Evolutionary conservation across 1,284 basidiomycete species (phyloP).

Genomic region (Ustanciosporium gigantosporum): DNA sequence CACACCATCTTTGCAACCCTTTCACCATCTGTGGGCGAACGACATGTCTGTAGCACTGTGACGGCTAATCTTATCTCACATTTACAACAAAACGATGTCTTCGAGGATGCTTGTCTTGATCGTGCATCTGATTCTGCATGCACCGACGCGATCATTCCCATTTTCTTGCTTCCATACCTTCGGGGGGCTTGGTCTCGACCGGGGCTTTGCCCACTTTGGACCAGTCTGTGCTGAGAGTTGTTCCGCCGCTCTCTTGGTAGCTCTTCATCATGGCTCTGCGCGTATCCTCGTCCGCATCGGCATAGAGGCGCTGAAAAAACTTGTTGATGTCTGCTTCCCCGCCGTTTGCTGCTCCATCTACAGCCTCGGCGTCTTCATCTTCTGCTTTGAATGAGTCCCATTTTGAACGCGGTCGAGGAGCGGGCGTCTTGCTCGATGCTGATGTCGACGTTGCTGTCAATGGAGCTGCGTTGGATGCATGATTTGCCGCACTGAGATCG

Average conservation of each 20-base stretch:
- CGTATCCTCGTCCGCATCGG: constrained; percentile 57
- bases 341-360: neutral
- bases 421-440: neutral
- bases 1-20: no score
- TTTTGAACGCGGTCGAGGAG: constrained; percentile 33
- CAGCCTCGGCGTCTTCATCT: constrained; percentile 17
- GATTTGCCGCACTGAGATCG: no score
- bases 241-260: constrained; percentile 57
- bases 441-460: neutral
- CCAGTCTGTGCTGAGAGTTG: constrained; percentile 58
- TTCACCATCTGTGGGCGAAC: no score
- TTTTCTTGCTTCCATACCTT: constrained; percentile 54
- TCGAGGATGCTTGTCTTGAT: no score
- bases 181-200: constrained; percentile 39
- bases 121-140: no score
- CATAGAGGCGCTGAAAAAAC: constrained; percentile 59
- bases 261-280: constrained; percentile 57
- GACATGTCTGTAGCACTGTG: no score
- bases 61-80: no score
- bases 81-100: no score
- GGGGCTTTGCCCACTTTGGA: constrained; percentile 45
- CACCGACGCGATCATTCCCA: no score
- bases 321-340: constrained; percentile 48
- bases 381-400: constrained; percentile 52
- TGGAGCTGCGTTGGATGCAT: no score